Conservation (phyloP, 768 basidiomycete species). For the Cystoderma amianthinum region DNA sequence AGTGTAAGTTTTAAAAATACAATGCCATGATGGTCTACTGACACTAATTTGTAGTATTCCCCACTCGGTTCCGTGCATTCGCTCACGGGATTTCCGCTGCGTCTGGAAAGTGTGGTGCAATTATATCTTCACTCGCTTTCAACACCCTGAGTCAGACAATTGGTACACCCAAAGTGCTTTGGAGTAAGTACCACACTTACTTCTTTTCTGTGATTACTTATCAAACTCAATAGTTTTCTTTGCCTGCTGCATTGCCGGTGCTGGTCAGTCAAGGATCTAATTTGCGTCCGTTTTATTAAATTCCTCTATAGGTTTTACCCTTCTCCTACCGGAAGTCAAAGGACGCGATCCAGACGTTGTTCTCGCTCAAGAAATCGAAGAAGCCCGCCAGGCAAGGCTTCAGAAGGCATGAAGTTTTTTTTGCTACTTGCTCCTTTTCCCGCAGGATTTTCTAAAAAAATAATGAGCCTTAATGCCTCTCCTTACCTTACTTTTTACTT, state of each 20-base stretch:
- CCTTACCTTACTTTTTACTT: no score
- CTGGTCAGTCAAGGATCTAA: conserved; percentile 7
- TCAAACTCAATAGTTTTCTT: conserved; percentile 35
- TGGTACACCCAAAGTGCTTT: conserved; percentile 47
- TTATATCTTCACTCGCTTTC: conserved; percentile 55
- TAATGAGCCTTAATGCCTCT: no score
- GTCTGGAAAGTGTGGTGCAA: conserved; percentile 23
- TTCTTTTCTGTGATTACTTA: neutral
- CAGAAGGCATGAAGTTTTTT: neutral
- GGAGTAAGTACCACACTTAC: conserved; percentile 38
- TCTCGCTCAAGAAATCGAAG: conserved; percentile 15
- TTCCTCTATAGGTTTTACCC: conserved; percentile 13
- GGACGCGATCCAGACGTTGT: conserved; percentile 44
- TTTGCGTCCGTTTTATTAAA: neutral
- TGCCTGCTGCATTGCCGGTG: conserved; percentile 40
- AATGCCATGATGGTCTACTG: neutral
- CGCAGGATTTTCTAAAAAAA: no score
- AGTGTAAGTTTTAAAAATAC: conserved; percentile 18
- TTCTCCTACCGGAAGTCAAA: conserved; percentile 42
- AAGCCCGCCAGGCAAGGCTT: neutral
- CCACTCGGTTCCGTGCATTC: conserved; percentile 2
- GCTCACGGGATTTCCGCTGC: conserved; percentile 2
- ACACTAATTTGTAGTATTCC: neutral
- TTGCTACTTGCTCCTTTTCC: no score
- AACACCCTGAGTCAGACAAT: conserved; percentile 39